These are phyloP conservation scores for Biancaea sappan DNA, from an alignment of 306 rosid genomes.

Conservation along the genomic window DNA sequence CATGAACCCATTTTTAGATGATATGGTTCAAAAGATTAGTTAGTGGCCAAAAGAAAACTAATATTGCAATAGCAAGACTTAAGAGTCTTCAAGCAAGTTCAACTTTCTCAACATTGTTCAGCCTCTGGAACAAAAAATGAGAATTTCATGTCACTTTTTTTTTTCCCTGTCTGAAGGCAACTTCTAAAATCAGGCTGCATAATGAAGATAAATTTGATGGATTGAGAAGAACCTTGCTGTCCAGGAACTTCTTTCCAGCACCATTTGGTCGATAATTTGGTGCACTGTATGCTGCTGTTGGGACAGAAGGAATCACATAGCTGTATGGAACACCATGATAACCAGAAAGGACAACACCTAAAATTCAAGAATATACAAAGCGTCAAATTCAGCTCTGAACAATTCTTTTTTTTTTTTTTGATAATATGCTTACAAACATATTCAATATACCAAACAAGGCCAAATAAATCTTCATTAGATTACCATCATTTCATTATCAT, in stretches of 20 bases:
- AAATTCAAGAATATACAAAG: constrained; percentile 44
- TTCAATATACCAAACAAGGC: neutral
- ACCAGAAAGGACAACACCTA: constrained; percentile 70
- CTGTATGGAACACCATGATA: constrained; percentile 68
- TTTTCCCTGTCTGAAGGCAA: neutral
- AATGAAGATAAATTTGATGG: constrained; percentile 27
- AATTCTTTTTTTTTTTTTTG: neutral
- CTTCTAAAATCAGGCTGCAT: constrained; percentile 29
- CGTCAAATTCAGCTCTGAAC: constrained; percentile 38
- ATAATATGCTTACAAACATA: constrained; percentile 25
- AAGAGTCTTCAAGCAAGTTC: neutral
- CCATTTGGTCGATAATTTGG: constrained; percentile 72
- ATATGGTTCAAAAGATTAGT: neutral
- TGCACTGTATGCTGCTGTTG: constrained; percentile 68
- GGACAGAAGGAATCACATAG: constrained; percentile 75
- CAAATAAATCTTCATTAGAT: constrained; percentile 14
- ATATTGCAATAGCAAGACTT: neutral
- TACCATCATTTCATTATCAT: constrained; percentile 8
- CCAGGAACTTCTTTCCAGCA: constrained; percentile 74
- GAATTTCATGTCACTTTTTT: neutral
- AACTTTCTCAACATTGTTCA: constrained; percentile 10
- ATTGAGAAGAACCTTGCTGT: constrained; percentile 66
- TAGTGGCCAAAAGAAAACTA: neutral
- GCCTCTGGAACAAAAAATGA: constrained; percentile 20
- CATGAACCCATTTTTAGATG: neutral